Percentiles rank a stretch among this genome's conserved stretches.
These are phyloP conservation scores for Backusella luteola DNA, from an alignment of 192 early-diverging fungal species.

Conservation along the genomic window DNA sequence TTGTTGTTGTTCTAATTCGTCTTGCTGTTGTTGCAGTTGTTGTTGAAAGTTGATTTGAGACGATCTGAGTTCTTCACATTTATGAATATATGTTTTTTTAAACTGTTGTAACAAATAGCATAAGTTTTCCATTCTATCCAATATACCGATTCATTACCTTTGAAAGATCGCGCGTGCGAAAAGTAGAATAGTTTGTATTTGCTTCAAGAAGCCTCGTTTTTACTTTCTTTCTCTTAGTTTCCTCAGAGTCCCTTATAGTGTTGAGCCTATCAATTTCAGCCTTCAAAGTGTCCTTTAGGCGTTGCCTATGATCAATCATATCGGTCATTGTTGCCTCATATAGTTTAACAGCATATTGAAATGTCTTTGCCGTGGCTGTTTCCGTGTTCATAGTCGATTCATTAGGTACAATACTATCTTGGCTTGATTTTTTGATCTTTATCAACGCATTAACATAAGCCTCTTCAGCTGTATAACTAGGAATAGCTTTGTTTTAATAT, in stretches of 20 bases:
- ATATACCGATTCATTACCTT: slow-evolving; percentile 26
- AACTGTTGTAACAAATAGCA: slow-evolving; percentile 14
- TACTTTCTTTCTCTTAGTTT: slow-evolving; percentile 14
- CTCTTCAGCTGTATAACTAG: slow-evolving; percentile 24
- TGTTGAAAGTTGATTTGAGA: slow-evolving; percentile 4
- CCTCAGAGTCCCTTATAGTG: slow-evolving; percentile 11
- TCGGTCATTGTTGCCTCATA: slow-evolving; percentile 15
- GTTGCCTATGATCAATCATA: slow-evolving; percentile 18
- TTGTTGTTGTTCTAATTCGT: background rate
- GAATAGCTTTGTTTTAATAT: background rate
- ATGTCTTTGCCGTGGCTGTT: slow-evolving; percentile 7
- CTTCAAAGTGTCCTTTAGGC: slow-evolving; percentile 17
- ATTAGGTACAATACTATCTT: background rate
- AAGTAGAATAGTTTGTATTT: slow-evolving; percentile 26
- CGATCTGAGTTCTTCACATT: slow-evolving; percentile 25
- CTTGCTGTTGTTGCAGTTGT: slow-evolving; percentile 2
- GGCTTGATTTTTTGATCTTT: slow-evolving; percentile 8
- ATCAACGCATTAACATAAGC: slow-evolving; percentile 13
- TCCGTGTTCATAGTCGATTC: background rate
- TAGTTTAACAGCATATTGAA: slow-evolving; percentile 5
- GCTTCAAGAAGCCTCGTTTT: slow-evolving; percentile 17
- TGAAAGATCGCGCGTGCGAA: slow-evolving; percentile 19
- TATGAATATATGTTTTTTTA: slow-evolving; percentile 21
- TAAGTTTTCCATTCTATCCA: background rate
- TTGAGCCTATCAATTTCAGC: slow-evolving; percentile 19